Percentiles rank a stretch among this genome's conserved stretches.
Evolutionary conservation across 192 early-diverging fungal genomes (phyloP).

Genomic region (Kickxella alabastrina): DNA sequence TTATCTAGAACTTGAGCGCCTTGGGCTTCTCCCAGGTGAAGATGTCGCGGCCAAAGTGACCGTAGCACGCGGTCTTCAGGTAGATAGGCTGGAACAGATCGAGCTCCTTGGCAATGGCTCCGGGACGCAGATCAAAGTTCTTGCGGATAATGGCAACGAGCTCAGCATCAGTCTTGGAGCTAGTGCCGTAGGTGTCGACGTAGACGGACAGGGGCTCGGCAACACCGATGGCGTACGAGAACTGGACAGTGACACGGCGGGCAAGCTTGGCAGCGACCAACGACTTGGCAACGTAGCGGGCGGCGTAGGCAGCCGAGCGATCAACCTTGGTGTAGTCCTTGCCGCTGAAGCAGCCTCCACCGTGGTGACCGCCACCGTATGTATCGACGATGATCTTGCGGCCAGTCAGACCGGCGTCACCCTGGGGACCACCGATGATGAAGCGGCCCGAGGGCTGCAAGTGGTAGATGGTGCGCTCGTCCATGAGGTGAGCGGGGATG

Average conservation of each 20-base stretch:
- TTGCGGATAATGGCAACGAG: conserved; percentile 91
- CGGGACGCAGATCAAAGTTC: conserved; percentile 99
- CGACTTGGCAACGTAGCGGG: conserved; percentile 98
- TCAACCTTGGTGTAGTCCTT: conserved; percentile 99
- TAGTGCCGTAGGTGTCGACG: conserved; percentile 96
- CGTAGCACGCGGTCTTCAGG: conserved; percentile 94
- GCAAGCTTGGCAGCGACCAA: conserved; percentile 89
- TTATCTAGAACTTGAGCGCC: conserved; percentile 61
- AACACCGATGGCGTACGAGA: conserved; percentile 98
- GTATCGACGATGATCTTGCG: conserved; percentile 87
- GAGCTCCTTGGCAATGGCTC: conserved; percentile 97
- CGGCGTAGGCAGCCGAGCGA: conserved; percentile 97
- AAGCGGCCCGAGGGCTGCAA: conserved; percentile 98
- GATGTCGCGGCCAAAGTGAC: conserved; percentile 87
- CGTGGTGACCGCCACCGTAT: conserved; percentile 94
- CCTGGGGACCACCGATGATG: conserved; percentile 99
- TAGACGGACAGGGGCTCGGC: conserved; percentile 95
- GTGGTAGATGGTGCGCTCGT: conserved; percentile 89
- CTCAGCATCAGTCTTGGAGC: conserved; percentile 83
- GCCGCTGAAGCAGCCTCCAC: conserved; percentile 99
- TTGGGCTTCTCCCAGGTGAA: conserved; percentile 94
- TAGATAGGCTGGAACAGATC: conserved; percentile 98
- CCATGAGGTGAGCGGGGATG: conserved; percentile 86
- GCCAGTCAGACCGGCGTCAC: conserved; percentile 98
- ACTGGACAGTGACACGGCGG: conserved; percentile 89